phyloP scores from a whole-genome alignment of 2,329 filamentous ascomycete species.

The Madurella mycetomatis region DNA sequence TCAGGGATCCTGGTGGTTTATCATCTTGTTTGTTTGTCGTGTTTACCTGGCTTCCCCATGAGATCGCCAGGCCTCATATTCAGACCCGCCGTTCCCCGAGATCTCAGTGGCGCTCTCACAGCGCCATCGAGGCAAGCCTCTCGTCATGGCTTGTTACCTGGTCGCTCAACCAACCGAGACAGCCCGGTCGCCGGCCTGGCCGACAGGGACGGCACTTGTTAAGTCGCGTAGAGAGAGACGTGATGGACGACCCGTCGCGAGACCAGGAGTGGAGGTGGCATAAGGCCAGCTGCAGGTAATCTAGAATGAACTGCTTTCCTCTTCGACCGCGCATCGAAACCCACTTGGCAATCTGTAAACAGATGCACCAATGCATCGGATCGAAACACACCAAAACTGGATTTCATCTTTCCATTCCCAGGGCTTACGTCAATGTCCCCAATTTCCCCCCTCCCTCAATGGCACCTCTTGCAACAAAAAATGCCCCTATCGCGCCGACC shows the following conservation, averaged over 20 bases:
- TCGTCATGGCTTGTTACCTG: slow-evolving; percentile 12
- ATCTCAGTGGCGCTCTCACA: background rate
- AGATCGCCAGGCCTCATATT: slow-evolving; percentile 12
- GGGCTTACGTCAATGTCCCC: slow-evolving; percentile 15
- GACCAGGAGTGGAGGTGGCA: slow-evolving; percentile 16
- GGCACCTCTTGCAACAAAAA: background rate
- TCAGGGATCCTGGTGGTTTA: background rate
- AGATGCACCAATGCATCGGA: background rate
- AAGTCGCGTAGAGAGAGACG: slow-evolving; percentile 15
- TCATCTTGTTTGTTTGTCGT: slow-evolving; percentile 16
- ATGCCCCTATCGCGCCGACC: background rate
- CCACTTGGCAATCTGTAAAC: background rate
- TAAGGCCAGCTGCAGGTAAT: slow-evolving; percentile 25
- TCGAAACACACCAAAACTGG: slow-evolving; percentile 1
- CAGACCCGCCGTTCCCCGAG: slow-evolving; percentile 2
- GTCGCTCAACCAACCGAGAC: slow-evolving; percentile 19
- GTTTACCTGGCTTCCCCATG: background rate
- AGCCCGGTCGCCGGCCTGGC: slow-evolving; percentile 18
- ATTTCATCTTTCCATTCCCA: background rate
- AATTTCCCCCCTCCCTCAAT: background rate
- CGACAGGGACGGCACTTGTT: slow-evolving; percentile 14
- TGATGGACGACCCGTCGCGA: slow-evolving; percentile 14
- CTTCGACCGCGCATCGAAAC: slow-evolving; percentile 14
- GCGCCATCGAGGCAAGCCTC: slow-evolving; percentile 6
- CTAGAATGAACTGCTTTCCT: slow-evolving; percentile 8